A percentile compares a stretch with the other conserved stretches of the same genome.
These are phyloP conservation scores for Xylariales sp. DNA, from an alignment of 2,329 filamentous ascomycete genomes.

Conservation along the genomic window DNA sequence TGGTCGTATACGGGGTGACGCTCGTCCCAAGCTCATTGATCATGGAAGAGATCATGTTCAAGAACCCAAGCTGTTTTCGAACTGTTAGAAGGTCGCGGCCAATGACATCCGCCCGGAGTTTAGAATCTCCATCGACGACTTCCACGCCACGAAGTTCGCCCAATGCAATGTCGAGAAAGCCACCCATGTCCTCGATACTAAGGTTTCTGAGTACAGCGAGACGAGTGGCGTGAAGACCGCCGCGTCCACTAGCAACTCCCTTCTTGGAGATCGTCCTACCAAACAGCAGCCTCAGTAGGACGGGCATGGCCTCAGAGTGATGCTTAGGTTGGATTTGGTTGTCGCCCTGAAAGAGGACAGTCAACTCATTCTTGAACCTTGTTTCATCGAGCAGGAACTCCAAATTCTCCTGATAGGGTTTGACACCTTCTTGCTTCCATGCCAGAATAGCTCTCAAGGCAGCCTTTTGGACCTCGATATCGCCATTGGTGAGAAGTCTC, in stretches of 20 bases:
- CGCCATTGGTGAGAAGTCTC: slow-evolving; percentile 76
- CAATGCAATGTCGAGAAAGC: slow-evolving; percentile 78
- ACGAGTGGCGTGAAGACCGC: slow-evolving; percentile 76
- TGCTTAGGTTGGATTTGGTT: slow-evolving; percentile 71
- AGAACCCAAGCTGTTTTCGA: slow-evolving; percentile 82
- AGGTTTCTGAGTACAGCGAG: slow-evolving; percentile 78
- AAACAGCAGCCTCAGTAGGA: slow-evolving; percentile 82
- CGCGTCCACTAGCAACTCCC: slow-evolving; percentile 68
- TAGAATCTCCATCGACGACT: slow-evolving; percentile 51
- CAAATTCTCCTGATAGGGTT: slow-evolving; percentile 78
- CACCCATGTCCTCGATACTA: slow-evolving; percentile 65
- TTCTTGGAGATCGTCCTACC: slow-evolving; percentile 82
- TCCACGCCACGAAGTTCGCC: slow-evolving; percentile 61
- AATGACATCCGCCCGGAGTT: slow-evolving; percentile 49
- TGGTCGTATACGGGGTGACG: slow-evolving; percentile 61
- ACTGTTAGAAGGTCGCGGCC: slow-evolving; percentile 55
- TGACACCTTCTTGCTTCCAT: slow-evolving; percentile 78
- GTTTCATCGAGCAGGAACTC: slow-evolving; percentile 85
- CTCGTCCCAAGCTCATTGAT: slow-evolving; percentile 77
- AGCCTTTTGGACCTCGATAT: slow-evolving; percentile 81
- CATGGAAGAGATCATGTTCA: slow-evolving; percentile 87
- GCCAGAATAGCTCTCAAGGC: slow-evolving; percentile 79
- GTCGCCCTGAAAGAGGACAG: slow-evolving; percentile 75
- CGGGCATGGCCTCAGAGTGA: slow-evolving; percentile 69
- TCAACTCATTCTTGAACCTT: slow-evolving; percentile 89